These are phyloP conservation scores for Keithomyces neogunnii DNA, from an alignment of 2,329 filamentous ascomycete species.

Conservation along the genomic window DNA sequence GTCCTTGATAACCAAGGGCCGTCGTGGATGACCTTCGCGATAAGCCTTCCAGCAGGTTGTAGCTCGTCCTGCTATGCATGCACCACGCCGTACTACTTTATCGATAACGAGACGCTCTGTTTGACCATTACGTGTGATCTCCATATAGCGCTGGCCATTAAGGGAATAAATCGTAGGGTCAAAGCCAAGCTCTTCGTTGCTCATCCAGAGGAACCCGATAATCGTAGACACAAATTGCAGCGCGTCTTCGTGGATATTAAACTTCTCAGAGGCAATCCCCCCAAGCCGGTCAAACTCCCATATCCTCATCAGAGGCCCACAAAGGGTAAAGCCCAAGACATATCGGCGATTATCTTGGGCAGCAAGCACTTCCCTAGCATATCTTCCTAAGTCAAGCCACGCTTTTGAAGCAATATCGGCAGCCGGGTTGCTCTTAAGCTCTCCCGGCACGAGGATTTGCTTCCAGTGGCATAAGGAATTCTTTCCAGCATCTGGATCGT, in stretches of 20 bases:
- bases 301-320: slow-evolving; percentile 33
- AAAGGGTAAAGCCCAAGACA: slow-evolving; percentile 39
- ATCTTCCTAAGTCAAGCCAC: too few species aligned
- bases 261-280: slow-evolving; percentile 29
- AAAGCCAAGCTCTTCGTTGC: slow-evolving; percentile 31
- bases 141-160: slow-evolving; percentile 25
- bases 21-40: slow-evolving; percentile 21
- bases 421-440: slow-evolving; percentile 36
- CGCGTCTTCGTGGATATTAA: slow-evolving; percentile 28
- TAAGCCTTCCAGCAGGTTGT: slow-evolving; percentile 37
- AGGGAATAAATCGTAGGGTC: slow-evolving; percentile 30
- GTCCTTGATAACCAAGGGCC: slow-evolving; percentile 35
- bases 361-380: slow-evolving; percentile 16
- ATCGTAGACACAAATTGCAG: slow-evolving; percentile 26
- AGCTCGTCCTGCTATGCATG: slow-evolving; percentile 28
- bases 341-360: slow-evolving; percentile 20
- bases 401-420: too few species aligned
- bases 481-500: slow-evolving; percentile 14
- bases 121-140: slow-evolving; percentile 26
- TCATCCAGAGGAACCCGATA: slow-evolving; percentile 34
- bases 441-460: slow-evolving; percentile 34
- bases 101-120: slow-evolving; percentile 33
- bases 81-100: slow-evolving; percentile 21
- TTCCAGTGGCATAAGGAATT: slow-evolving; percentile 25
- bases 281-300: slow-evolving; percentile 38